phyloP scores from a whole-genome alignment of 305 asterid genomes.

The Caryopteris hybrid region DNA sequence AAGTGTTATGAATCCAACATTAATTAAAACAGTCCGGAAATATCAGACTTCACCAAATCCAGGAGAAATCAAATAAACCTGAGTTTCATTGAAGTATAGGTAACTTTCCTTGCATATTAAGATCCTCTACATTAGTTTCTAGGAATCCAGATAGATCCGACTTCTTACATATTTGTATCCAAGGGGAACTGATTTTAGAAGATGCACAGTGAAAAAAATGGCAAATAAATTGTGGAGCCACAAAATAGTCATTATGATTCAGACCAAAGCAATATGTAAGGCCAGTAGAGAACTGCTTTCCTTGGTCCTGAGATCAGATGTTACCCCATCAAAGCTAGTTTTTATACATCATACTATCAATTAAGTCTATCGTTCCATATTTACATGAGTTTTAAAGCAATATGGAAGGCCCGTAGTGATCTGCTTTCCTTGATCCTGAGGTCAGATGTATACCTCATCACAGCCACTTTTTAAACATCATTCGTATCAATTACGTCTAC shows the following conservation, averaged over 20 bases:
- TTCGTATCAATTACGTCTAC: background rate
- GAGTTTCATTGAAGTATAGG: background rate
- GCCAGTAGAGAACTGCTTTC: background rate
- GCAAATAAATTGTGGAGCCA: background rate
- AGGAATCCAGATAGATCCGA: background rate
- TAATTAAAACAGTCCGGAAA: background rate
- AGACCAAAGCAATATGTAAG: background rate
- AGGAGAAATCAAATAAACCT: background rate
- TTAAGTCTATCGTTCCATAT: background rate
- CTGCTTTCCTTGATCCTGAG: no score
- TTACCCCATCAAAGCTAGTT: conserved; percentile 6
- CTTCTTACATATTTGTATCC: background rate
- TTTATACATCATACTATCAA: background rate
- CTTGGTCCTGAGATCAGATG: background rate
- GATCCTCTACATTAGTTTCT: background rate
- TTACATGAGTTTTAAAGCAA: no score
- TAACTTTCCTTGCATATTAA: background rate
- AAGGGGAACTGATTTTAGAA: background rate
- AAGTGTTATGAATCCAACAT: background rate
- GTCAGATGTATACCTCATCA: no score
- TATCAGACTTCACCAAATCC: conserved; percentile 1
- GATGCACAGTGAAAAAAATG: background rate
- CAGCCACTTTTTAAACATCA: no score
- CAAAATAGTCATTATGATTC: background rate
- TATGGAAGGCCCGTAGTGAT: no score